A percentile compares a stretch with the other conserved stretches of the same genome.
Evolutionary conservation across 2,329 filamentous ascomycete species (phyloP).

Genomic region (Pseudogymnoascus sp.): DNA sequence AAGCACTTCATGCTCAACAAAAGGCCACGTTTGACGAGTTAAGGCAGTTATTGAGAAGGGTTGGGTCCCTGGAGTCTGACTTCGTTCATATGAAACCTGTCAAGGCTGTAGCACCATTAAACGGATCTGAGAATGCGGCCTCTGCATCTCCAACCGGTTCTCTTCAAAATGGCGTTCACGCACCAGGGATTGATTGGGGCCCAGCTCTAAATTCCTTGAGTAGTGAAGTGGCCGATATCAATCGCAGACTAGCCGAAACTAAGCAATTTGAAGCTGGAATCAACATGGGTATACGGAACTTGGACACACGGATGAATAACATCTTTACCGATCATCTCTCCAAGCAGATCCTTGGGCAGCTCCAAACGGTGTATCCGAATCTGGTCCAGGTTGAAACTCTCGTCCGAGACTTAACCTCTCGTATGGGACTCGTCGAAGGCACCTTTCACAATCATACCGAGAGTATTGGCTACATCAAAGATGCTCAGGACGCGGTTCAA

Average conservation of each 20-base stretch:
- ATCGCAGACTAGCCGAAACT: background rate
- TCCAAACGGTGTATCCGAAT: constrained; percentile 11
- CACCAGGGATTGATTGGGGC: background rate
- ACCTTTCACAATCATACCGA: background rate
- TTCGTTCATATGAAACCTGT: background rate
- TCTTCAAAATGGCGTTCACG: background rate
- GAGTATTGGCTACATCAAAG: background rate
- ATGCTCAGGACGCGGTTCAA: background rate
- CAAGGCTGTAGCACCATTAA: background rate
- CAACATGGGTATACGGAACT: constrained; percentile 11
- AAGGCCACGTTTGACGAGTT: background rate
- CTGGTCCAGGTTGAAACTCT: background rate
- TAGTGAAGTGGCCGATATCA: background rate
- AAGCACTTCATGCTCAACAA: background rate
- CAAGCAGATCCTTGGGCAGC: constrained; percentile 26
- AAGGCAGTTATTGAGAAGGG: background rate
- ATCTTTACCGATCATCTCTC: constrained; percentile 30
- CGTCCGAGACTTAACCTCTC: background rate
- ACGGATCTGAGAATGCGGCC: background rate
- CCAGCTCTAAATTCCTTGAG: background rate
- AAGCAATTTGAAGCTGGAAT: constrained; percentile 9
- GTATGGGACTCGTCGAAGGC: background rate
- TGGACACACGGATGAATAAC: constrained; percentile 20
- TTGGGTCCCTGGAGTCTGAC: background rate
- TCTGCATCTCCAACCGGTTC: constrained; percentile 5